These are phyloP conservation scores for Podaxis sp. DNA, from an alignment of 768 basidiomycete species.

Conservation along the genomic window DNA sequence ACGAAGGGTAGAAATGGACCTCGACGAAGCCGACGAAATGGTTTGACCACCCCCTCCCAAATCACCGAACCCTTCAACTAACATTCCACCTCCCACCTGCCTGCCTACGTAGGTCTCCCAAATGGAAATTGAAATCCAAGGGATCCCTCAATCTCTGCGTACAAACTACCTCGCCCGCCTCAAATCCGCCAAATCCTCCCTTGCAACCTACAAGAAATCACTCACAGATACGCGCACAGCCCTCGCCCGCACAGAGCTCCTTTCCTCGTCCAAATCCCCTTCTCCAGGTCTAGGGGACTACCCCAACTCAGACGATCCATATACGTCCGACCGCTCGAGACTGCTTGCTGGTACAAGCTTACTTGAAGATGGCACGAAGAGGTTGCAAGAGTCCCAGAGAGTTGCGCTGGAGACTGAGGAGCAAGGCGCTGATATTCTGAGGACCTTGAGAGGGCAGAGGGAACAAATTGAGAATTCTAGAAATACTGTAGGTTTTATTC, in stretches of 20 bases:
- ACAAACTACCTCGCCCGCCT: slow-evolving; percentile 76
- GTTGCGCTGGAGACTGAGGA: slow-evolving; percentile 96
- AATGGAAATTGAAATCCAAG: slow-evolving; percentile 98
- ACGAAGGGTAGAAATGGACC: slow-evolving; percentile 87
- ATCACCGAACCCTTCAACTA: not conserved
- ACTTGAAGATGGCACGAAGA: slow-evolving; percentile 80
- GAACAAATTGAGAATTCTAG: slow-evolving; percentile 95
- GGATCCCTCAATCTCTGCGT: slow-evolving; percentile 85
- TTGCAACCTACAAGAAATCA: slow-evolving; percentile 79
- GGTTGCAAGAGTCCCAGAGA: slow-evolving; percentile 88
- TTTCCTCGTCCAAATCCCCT: slow-evolving; percentile 44
- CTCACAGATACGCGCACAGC: slow-evolving; percentile 72
- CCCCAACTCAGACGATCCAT: slow-evolving; percentile 75
- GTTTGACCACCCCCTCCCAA: slow-evolving; percentile 39
- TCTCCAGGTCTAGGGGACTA: slow-evolving; percentile 31
- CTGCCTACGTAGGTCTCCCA: slow-evolving; percentile 74
- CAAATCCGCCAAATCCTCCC: slow-evolving; percentile 69
- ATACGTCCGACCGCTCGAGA: slow-evolving; percentile 75
- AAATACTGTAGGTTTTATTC: slow-evolving; percentile 63
- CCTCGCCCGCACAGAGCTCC: slow-evolving; percentile 75
- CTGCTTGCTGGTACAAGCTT: slow-evolving; percentile 76
- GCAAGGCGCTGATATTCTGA: slow-evolving; percentile 89
- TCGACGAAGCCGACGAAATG: slow-evolving; percentile 99
- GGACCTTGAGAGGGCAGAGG: slow-evolving; percentile 81
- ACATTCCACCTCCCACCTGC: slow-evolving; percentile 12